phyloP scores from a whole-genome alignment of 2,329 filamentous ascomycete genomes.

The Stachybotrys elegans region DNA sequence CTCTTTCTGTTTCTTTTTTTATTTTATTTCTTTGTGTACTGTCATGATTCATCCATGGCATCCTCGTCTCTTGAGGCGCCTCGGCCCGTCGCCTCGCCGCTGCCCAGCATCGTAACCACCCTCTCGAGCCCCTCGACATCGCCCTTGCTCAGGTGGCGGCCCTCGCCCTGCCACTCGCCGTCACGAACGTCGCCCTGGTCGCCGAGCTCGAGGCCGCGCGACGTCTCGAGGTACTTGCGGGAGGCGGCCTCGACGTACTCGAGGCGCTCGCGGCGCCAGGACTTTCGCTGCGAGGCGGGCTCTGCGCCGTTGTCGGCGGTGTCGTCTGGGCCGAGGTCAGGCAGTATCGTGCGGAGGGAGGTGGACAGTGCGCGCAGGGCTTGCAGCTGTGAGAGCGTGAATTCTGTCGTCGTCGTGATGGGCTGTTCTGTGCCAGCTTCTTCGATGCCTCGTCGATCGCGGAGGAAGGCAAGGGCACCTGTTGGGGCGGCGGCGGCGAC shows the following conservation, averaged over 20 bases:
- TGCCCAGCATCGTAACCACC: slow-evolving; percentile 40
- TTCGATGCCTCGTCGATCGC: slow-evolving; percentile 44
- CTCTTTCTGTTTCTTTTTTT: no score
- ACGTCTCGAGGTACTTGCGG: slow-evolving; percentile 67
- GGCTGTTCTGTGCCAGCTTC: slow-evolving; percentile 49
- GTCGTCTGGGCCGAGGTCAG: slow-evolving; percentile 45
- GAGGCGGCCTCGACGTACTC: slow-evolving; percentile 82
- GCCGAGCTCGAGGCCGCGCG: slow-evolving; percentile 62
- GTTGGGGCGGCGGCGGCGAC: slow-evolving; percentile 4
- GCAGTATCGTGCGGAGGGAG: slow-evolving; percentile 58
- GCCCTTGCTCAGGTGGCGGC: slow-evolving; percentile 40
- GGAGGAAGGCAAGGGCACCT: slow-evolving; percentile 50
- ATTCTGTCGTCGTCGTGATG: slow-evolving; percentile 67
- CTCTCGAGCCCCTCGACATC: slow-evolving; percentile 56
- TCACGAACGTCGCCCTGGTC: slow-evolving; percentile 57
- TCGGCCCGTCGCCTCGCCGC: slow-evolving; percentile 3
- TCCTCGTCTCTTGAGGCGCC: slow-evolving; percentile 9
- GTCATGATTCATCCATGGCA: slow-evolving; percentile 24
- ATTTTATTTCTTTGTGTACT: no score
- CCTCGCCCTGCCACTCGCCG: slow-evolving; percentile 58
- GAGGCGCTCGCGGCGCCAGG: slow-evolving; percentile 65
- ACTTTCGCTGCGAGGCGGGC: slow-evolving; percentile 34
- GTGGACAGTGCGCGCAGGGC: slow-evolving; percentile 63
- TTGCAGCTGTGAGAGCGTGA: slow-evolving; percentile 78
- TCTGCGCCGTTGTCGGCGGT: slow-evolving; percentile 25